Evolutionary conservation across 768 basidiomycete species (phyloP).

Genomic region (Calocera viscosa): DNA sequence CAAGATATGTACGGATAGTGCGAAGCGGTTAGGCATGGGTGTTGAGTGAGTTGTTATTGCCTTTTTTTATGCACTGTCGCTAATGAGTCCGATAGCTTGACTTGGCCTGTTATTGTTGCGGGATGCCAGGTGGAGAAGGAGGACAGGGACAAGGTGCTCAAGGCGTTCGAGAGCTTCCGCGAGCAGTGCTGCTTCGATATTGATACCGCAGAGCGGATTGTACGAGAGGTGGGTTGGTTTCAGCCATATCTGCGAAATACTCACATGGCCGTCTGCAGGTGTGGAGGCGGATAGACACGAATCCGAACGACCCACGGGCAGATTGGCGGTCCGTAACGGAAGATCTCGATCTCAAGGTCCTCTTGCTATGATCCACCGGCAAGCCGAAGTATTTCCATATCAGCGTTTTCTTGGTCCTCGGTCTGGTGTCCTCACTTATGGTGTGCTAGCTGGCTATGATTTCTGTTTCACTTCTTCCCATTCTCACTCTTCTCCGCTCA

Average conservation of each 20-base stretch:
- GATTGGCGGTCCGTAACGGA: slow-evolving; percentile 18
- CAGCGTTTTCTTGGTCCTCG: background rate
- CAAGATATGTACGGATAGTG: slow-evolving; percentile 24
- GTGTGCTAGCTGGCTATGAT: background rate
- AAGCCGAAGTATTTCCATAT: background rate
- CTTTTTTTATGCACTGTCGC: slow-evolving; percentile 4
- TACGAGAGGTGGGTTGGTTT: slow-evolving; percentile 12
- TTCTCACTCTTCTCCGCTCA: too few species aligned
- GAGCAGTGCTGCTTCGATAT: slow-evolving; percentile 29
- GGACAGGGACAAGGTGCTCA: slow-evolving; percentile 7
- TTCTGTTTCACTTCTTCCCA: background rate
- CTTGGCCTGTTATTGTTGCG: slow-evolving; percentile 28
- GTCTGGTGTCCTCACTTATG: background rate
- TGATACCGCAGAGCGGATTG: slow-evolving; percentile 29
- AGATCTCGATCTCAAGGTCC: slow-evolving; percentile 17
- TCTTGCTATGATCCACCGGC: slow-evolving; percentile 12
- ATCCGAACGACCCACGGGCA: slow-evolving; percentile 13
- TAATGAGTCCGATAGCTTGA: slow-evolving; percentile 18
- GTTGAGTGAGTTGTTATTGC: slow-evolving; percentile 26
- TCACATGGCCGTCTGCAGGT: slow-evolving; percentile 8
- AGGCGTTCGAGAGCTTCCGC: slow-evolving; percentile 26
- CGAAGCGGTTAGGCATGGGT: slow-evolving; percentile 22
- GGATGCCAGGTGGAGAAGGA: slow-evolving; percentile 17
- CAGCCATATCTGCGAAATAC: background rate
- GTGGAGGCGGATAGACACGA: slow-evolving; percentile 18